phyloP scores from a whole-genome alignment of 257 asterid species.

The Primulina huaijiensis region DNA sequence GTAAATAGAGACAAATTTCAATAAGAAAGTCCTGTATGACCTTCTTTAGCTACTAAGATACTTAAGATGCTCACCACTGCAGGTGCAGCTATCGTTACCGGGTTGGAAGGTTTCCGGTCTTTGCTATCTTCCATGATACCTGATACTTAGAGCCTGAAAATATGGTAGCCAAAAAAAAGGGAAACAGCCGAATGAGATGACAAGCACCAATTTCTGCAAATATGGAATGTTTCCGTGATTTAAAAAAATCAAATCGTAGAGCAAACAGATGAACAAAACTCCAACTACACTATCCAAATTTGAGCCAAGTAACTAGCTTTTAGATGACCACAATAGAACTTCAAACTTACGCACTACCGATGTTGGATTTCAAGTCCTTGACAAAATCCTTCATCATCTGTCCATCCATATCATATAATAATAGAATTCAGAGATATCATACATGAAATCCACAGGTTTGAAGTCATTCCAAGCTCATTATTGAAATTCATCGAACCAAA shows the following conservation, averaged over 20 bases:
- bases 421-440: no score
- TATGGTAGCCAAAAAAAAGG: background rate
- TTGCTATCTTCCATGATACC: constrained; percentile 72
- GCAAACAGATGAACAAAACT: constrained; percentile 5
- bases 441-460: no score
- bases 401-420: no score
- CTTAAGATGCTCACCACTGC: constrained; percentile 44
- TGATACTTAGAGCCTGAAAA: constrained; percentile 2
- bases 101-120: constrained; percentile 56
- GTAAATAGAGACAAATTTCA: background rate
- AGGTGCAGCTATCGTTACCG: constrained; percentile 60
- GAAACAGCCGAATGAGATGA: constrained; percentile 23
- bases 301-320: background rate
- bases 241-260: background rate
- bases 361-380: no score
- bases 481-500: no score
- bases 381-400: no score
- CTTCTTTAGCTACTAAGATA: constrained; percentile 7
- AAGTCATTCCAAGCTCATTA: no score
- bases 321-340: background rate
- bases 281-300: background rate
- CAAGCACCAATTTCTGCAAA: constrained; percentile 24
- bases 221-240: constrained; percentile 7
- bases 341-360: no score
- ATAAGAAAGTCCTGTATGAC: constrained; percentile 8